A percentile compares a stretch with the other conserved stretches of the same genome.
Evolutionary conservation across 768 basidiomycete genomes (phyloP).

Genomic region (Trametes meyenii): DNA sequence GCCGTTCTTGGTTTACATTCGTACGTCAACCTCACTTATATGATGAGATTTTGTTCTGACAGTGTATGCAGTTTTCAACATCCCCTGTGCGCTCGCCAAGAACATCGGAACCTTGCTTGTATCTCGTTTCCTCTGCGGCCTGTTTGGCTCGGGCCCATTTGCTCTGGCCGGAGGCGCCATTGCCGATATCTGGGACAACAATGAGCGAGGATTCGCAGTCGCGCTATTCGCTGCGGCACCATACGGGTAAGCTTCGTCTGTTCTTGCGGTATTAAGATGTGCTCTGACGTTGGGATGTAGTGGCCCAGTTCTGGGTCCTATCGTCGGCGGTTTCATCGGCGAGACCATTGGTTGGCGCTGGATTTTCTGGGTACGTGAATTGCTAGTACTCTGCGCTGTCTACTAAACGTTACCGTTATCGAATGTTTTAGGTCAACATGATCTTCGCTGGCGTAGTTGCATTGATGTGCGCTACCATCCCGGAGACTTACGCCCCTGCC

Average conservation of each 20-base stretch:
- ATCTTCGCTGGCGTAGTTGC: slow-evolving; percentile 42
- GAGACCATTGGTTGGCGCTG: slow-evolving; percentile 43
- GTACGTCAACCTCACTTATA: neutral
- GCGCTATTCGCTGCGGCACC: slow-evolving; percentile 45
- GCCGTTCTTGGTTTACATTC: slow-evolving; percentile 43
- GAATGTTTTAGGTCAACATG: slow-evolving; percentile 35
- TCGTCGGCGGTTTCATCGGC: slow-evolving; percentile 50
- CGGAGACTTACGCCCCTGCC: slow-evolving; percentile 52
- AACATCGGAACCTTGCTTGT: slow-evolving; percentile 45
- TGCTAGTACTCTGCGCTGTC: too few species aligned
- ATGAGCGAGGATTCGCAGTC: slow-evolving; percentile 44
- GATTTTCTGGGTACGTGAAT: slow-evolving; percentile 36
- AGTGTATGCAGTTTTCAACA: slow-evolving; percentile 34
- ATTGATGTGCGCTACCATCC: slow-evolving; percentile 36
- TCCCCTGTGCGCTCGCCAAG: slow-evolving; percentile 42
- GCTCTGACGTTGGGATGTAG: neutral
- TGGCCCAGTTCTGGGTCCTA: slow-evolving; percentile 53
- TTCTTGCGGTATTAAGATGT: too few species aligned
- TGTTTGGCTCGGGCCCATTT: slow-evolving; percentile 42
- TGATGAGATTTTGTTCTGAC: neutral
- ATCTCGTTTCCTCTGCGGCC: slow-evolving; percentile 45
- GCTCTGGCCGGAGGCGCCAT: slow-evolving; percentile 40
- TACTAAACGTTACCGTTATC: neutral
- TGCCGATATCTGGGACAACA: slow-evolving; percentile 41
- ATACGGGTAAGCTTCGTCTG: slow-evolving; percentile 33